phyloP scores from a whole-genome alignment of 139 green algal species.

The Volvox reticuliferus region DNA sequence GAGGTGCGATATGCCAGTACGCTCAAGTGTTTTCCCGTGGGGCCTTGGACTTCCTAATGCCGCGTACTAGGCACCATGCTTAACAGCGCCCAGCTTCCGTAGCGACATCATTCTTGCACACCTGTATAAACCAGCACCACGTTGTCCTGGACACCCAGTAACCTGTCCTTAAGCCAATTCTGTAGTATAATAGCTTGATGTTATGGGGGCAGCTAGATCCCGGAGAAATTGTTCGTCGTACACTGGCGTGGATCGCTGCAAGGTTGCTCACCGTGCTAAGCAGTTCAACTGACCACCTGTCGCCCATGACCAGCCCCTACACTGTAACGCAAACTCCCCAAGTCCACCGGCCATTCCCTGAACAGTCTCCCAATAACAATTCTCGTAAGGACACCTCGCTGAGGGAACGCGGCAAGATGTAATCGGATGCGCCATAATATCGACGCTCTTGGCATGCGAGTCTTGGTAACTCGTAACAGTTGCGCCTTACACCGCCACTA shows the following conservation, averaged over 20 bases:
- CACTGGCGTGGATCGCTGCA: not conserved
- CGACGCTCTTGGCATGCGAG: too few species aligned
- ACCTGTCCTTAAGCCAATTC: conserved; percentile 83
- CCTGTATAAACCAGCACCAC: conserved; percentile 84
- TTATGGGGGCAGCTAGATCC: conserved; percentile 55
- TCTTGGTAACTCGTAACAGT: too few species aligned
- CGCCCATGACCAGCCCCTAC: not conserved
- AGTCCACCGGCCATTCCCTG: not conserved
- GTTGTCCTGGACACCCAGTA: conserved; percentile 91
- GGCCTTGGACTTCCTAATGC: too few species aligned
- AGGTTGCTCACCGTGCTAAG: conserved; percentile 59
- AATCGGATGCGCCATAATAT: conserved; percentile 16
- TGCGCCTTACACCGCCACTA: too few species aligned
- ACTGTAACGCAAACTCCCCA: conserved; percentile 60
- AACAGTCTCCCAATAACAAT: conserved; percentile 58
- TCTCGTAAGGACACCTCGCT: conserved; percentile 54
- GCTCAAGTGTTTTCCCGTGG: too few species aligned
- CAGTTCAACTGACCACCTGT: conserved; percentile 77
- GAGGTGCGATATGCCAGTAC: too few species aligned
- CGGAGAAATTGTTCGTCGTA: not conserved
- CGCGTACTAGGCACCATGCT: too few species aligned
- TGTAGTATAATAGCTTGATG: conserved; percentile 75
- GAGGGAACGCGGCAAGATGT: conserved; percentile 56
- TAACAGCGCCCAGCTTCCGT: too few species aligned
- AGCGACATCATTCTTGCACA: not conserved